Evolutionary conservation across 371 early-diverging fungal genomes (phyloP).

Genomic region (Haplosporangium sp.): DNA sequence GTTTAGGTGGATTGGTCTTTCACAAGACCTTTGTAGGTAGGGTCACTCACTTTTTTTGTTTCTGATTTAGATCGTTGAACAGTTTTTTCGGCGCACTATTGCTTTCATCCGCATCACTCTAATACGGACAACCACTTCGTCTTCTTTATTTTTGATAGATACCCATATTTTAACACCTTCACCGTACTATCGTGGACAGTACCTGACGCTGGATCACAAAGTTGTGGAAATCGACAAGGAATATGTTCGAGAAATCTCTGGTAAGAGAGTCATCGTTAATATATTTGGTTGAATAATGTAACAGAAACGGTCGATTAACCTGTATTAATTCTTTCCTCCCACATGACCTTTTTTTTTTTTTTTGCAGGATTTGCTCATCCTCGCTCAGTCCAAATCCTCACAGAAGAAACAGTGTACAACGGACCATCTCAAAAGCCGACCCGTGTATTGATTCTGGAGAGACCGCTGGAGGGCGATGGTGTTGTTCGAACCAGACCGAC

Average conservation of each 20-base stretch:
- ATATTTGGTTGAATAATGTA: not conserved
- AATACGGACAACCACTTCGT: not conserved
- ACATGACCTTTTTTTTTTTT: not conserved
- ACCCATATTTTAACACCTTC: conserved; percentile 70
- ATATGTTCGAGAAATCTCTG: conserved; percentile 60
- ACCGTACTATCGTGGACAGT: conserved; percentile 71
- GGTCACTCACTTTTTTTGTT: not conserved
- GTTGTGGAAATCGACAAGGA: conserved; percentile 66
- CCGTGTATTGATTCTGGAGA: conserved; percentile 61
- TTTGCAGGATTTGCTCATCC: conserved; percentile 65
- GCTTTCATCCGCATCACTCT: not conserved
- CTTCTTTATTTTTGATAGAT: conserved; percentile 51
- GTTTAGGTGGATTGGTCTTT: conserved; percentile 62
- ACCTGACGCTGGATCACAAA: conserved; percentile 65
- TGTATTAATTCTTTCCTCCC: not conserved
- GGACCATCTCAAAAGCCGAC: conserved; percentile 58
- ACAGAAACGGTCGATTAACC: not conserved
- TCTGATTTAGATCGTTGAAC: not conserved
- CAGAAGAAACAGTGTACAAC: conserved; percentile 66
- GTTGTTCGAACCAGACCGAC: conserved; percentile 23
- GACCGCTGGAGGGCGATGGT: conserved; percentile 67
- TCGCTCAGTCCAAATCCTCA: conserved; percentile 62
- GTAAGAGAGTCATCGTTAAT: conserved; percentile 32
- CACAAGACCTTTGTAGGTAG: conserved; percentile 69
- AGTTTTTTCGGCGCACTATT: no score